Base-by-base conservation (phyloP, 2,329 filamentous ascomycete species). In the Sporothrix humicola region DNA sequence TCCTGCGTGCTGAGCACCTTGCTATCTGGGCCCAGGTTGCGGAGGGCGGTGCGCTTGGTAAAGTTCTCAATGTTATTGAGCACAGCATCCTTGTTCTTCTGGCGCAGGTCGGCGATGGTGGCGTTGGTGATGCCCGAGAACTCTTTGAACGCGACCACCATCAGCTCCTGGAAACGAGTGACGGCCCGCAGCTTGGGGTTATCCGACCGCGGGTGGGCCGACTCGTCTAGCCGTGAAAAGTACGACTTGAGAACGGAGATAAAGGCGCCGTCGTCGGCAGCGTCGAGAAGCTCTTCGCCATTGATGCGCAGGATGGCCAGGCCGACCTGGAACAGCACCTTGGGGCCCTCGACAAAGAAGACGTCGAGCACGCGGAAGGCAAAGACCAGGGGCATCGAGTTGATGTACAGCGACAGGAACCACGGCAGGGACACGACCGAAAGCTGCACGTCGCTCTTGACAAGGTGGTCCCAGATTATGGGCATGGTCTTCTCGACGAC, bases 401-500 rank as follows among this genome's bases (percentile, higher is more conserved):
- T 99, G 86, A 99, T 97, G 83, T 98, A 99, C 20, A 99, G 87
- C 5, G 95, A 98, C 73, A 99, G 87, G 81, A 99, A 99, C 96
- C 96, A 99, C 2, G 96, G 96, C 59, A 99, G 87, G 10, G 95
- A 98, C 17, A 98, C 96, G 48, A 99, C 96, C 0, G 96, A 98
- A 23, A 99, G 89, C 82, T 99, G 97, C 26, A 99, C 94, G 79
- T 99, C 96, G 74, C 93, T 96, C 83, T 96, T 97, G 77, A 95
- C 92, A n/a, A 99, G 89, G 79, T 99, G 96, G 26, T 98, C 95
- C 95, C 96, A 99, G 17, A 99, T 88, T 74, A 99, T 92, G 1
- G 96, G 96, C 95, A 99, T 98, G 1, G 96, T 99, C 84, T 94
- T 96, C 82, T 99, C 96, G n/a, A 99, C 96, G 3, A 99, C 86